phyloP scores from a whole-genome alignment of 148 eudicot genomes.

The Vaccinium corymbosum region DNA sequence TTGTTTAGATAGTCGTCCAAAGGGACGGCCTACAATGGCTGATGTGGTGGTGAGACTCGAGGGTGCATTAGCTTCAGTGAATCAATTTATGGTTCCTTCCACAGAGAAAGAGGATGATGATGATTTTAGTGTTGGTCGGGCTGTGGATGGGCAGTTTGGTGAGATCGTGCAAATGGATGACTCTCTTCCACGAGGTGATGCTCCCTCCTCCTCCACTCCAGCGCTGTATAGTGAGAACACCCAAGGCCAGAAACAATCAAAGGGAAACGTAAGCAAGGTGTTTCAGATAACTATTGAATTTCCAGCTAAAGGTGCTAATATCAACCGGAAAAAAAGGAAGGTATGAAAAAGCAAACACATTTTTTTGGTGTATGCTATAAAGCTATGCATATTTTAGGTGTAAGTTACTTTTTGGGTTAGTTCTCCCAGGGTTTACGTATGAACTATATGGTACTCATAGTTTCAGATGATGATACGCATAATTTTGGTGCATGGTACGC shows the following conservation, averaged over 20 bases:
- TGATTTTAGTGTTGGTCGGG: neutral
- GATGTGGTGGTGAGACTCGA: neutral
- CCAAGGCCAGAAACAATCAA: neutral
- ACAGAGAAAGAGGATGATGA: neutral
- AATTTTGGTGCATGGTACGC: no score
- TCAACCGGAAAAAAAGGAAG: neutral
- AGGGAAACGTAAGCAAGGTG: neutral
- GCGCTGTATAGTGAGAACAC: neutral
- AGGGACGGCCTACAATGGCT: constrained; percentile 8
- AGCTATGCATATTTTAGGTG: no score
- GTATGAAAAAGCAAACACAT: no score
- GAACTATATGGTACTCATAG: no score
- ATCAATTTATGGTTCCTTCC: neutral
- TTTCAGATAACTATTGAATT: neutral
- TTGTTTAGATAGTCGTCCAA: neutral
- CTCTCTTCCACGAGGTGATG: neutral
- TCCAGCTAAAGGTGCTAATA: neutral
- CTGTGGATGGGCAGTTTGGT: neutral
- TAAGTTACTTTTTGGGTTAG: no score
- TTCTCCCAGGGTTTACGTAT: no score
- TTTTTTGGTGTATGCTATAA: no score
- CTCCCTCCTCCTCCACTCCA: neutral
- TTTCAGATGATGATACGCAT: no score
- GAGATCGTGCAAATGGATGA: neutral
- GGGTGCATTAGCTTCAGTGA: neutral